These are phyloP conservation scores for Glaciozyma martinii DNA, from an alignment of 768 basidiomycete genomes.

Conservation along the genomic window DNA sequence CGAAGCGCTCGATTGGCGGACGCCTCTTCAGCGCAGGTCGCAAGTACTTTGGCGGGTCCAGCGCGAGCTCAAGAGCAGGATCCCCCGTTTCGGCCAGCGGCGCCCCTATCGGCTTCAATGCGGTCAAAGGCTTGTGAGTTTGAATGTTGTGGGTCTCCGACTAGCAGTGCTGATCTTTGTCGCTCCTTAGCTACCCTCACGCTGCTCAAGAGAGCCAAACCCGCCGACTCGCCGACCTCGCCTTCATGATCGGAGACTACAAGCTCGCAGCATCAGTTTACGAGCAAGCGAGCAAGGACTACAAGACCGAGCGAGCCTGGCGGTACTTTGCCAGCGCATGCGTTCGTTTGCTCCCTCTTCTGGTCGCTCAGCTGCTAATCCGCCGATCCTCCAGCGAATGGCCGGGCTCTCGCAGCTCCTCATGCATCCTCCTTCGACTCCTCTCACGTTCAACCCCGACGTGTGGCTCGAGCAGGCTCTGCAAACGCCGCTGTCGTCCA, in stretches of 20 bases:
- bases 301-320: constrained; percentile 39
- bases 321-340: constrained; percentile 54
- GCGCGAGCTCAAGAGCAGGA: constrained; percentile 1
- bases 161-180: not conserved
- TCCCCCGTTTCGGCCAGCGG: not conserved
- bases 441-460: constrained; percentile 9
- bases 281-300: constrained; percentile 77
- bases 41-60: constrained; percentile 41
- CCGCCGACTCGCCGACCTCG: constrained; percentile 87
- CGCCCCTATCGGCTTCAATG: constrained; percentile 34
- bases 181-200: constrained; percentile 38
- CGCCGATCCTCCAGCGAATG: constrained; percentile 56
- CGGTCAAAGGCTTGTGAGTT: constrained; percentile 40
- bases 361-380: not conserved
- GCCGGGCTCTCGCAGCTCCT: constrained; percentile 44
- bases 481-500: constrained; percentile 7
- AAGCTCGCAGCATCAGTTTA: constrained; percentile 73
- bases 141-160: not conserved
- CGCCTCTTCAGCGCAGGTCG: constrained; percentile 43
- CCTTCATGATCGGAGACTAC: constrained; percentile 82
- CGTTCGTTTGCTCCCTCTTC: constrained; percentile 44
- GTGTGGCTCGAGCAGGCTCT: constrained; percentile 38
- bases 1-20: constrained; percentile 39
- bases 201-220: constrained; percentile 38
- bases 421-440: constrained; percentile 37